Evolutionary conservation across 176 grass and related monocot genomes (phyloP), one percentile per base, ranked within the genome.

Genomic region (Musa acuminata): DNA sequence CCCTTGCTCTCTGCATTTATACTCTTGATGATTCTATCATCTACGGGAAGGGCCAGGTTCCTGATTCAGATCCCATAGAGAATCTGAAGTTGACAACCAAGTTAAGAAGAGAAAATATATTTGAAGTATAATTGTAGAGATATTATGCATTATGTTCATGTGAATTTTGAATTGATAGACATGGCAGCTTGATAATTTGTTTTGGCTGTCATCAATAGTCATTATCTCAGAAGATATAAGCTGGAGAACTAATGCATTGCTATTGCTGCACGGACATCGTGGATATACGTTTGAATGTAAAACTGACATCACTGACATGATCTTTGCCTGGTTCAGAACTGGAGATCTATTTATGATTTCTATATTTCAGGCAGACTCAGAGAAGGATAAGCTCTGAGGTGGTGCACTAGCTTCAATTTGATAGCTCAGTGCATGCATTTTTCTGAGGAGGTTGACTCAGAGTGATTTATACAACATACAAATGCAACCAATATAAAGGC

Each of bases 21-120:
- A 87, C 90, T 62, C 95, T 99, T 0, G 95, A 99, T 48, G 82
- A 89, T 71, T 94, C 81, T 75, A 81, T 99, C 66, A 78, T 99
- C 78, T 91, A 99, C 58, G 58, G 12, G 21, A 94, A 94, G 70
- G 86, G 89, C 75, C 77, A 71, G 53, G 35, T 52, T 76, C 59
- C 69, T 64, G 57, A 64, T 82, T 60, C 20, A 16, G 24, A 80
- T 9, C 8, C 49, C 70, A 51, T 55, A 63, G 78, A 73, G 50
- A 69, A 22, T 63, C 26, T 64, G 49, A 82, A 68, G 52, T 16
- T 64, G 52, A 76, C 76, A 65, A 87, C 25, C 54, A 87, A 72
- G 68, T 14, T 29, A 52, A 80, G 85, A 83, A 82, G 64, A 71
- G 85, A 48, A 87, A 87, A 74, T 80, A 87, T 73, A 51, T 43